phyloP scores from a whole-genome alignment of 2,329 filamentous ascomycete species.

The Cladobotryum mycophilum region DNA sequence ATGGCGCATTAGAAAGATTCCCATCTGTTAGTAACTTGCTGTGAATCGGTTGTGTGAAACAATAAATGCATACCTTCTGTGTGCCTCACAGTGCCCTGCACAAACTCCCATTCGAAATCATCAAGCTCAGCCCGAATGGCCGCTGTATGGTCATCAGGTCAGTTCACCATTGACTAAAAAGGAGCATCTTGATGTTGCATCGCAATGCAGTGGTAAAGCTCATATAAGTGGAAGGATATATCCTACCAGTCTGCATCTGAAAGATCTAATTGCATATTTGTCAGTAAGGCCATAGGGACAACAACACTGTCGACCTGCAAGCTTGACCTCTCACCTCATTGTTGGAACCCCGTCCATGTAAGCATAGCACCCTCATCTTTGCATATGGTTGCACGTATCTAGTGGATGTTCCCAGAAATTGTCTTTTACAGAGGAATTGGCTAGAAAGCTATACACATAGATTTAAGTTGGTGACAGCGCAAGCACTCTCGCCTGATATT shows the following conservation, averaged over 20 bases:
- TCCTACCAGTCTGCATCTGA: slow-evolving; percentile 3
- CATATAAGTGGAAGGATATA: too few relatives aligned
- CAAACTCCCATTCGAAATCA: slow-evolving; percentile 8
- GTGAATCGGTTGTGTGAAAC: too few relatives aligned
- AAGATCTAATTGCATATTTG: neutral
- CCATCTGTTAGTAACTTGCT: too few relatives aligned
- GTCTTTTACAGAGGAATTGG: neutral
- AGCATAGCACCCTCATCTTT: slow-evolving; percentile 15
- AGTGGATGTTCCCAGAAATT: neutral
- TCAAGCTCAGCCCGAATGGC: slow-evolving; percentile 8
- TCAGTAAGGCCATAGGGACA: too few relatives aligned
- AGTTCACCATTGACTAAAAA: too few relatives aligned
- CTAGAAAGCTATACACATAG: too few relatives aligned
- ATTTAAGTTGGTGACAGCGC: too few relatives aligned
- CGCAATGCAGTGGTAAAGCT: too few relatives aligned
- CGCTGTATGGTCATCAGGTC: neutral
- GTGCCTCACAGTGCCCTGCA: slow-evolving; percentile 8
- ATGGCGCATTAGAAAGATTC: neutral
- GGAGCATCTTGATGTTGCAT: too few relatives aligned
- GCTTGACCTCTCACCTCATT: slow-evolving; percentile 1
- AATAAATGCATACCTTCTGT: slow-evolving; percentile 5
- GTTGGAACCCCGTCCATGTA: slow-evolving; percentile 8
- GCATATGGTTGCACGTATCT: neutral
- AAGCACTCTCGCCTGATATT: too few relatives aligned
- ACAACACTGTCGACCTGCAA: neutral